Conservation (phyloP, 805 yeast genomes). For the Lipomyces starkeyi region DNA sequence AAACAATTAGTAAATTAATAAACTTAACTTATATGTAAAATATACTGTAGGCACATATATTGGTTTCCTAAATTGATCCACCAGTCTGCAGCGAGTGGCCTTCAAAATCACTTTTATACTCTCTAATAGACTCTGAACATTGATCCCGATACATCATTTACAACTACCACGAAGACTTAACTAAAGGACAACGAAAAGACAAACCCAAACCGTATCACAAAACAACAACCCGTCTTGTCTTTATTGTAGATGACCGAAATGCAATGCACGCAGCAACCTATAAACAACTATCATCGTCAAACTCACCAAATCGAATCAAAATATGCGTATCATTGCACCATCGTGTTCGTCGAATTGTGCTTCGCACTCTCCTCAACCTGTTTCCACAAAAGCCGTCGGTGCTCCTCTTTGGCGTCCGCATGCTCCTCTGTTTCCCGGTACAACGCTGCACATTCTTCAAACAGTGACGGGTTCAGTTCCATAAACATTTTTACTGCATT, state of each 20-base stretch:
- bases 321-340: slow-evolving; percentile 9
- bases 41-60: background rate
- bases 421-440: slow-evolving; percentile 28
- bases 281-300: background rate
- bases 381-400: slow-evolving; percentile 65
- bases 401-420: slow-evolving; percentile 51
- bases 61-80: background rate
- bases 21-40: background rate
- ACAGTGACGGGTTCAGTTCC: slow-evolving; percentile 89
- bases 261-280: background rate
- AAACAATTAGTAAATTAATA: background rate
- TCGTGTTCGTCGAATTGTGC: slow-evolving; percentile 19
- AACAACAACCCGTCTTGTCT: slow-evolving; percentile 1
- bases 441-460: slow-evolving; percentile 88
- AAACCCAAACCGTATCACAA: slow-evolving; percentile 4
- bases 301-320: slow-evolving; percentile 1
- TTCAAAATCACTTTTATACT: slow-evolving; percentile 1
- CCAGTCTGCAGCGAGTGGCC: background rate
- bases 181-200: background rate
- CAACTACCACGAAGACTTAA: background rate
- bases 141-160: background rate
- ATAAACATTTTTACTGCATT: slow-evolving; percentile 89
- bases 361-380: slow-evolving; percentile 62
- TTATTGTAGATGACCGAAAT: slow-evolving; percentile 3
- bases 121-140: slow-evolving; percentile 1